Evolutionary conservation across 2,329 filamentous ascomycete species (phyloP).

Genomic region (Lecanosticta acicola): DNA sequence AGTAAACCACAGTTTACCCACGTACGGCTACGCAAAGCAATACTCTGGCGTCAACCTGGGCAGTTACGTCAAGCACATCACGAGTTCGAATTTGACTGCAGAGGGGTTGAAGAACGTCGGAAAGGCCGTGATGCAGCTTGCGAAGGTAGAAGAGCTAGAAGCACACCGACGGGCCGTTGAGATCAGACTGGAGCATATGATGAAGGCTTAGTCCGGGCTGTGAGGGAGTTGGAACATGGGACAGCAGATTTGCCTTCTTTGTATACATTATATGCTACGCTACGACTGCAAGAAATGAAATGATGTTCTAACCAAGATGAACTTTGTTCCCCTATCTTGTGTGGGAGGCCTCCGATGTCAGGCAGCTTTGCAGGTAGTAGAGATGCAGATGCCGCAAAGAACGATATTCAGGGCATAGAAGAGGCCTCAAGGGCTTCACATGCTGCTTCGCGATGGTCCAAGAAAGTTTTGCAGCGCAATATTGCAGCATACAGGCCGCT

Average conservation of each 20-base stretch:
- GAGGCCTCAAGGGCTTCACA: no score
- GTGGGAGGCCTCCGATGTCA: no score
- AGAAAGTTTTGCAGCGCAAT: no score
- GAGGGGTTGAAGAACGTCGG: slow-evolving; percentile 83
- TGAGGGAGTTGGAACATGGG: background rate
- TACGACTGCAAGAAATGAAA: no score
- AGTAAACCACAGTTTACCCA: slow-evolving; percentile 94
- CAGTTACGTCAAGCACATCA: slow-evolving; percentile 97
- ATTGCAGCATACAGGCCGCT: no score
- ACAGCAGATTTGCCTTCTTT: background rate
- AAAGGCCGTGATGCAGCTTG: slow-evolving; percentile 85
- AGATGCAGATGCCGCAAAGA: no score
- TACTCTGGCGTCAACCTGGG: slow-evolving; percentile 96
- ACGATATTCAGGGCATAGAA: no score
- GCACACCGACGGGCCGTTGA: slow-evolving; percentile 75
- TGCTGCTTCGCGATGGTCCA: no score
- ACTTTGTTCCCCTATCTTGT: no score
- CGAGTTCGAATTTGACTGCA: slow-evolving; percentile 80
- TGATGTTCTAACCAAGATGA: no score
- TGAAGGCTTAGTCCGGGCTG: background rate
- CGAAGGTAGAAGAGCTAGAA: slow-evolving; percentile 89
- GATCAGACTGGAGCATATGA: slow-evolving; percentile 48
- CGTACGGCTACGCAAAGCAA: slow-evolving; percentile 96
- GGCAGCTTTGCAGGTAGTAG: no score
- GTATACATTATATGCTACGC: background rate